Evolutionary conservation across 495 filamentous ascomycete genomes (phyloP).

Genomic region (Margaritispora aquatica): DNA sequence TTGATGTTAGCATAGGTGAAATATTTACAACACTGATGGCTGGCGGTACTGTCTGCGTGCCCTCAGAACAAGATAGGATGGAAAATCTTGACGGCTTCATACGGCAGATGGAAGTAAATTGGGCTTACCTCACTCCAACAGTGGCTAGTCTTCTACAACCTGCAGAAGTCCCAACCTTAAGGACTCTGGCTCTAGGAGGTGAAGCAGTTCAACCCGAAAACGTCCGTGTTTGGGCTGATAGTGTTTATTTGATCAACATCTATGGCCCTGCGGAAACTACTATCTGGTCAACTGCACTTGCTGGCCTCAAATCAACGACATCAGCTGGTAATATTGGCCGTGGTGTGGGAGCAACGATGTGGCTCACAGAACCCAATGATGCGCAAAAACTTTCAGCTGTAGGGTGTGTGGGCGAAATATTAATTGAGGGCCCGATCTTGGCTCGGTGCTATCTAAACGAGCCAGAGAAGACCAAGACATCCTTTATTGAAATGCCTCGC

Average conservation of each 20-base stretch:
- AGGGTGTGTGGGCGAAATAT: constrained; percentile 12
- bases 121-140: constrained; percentile 35
- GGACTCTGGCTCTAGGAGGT: constrained; percentile 41
- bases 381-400: constrained; percentile 6
- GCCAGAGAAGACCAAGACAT: background rate
- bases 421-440: constrained; percentile 8
- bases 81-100: constrained; percentile 32
- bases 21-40: constrained; percentile 72
- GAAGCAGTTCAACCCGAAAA: no score
- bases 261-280: background rate
- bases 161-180: constrained; percentile 37
- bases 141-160: constrained; percentile 35
- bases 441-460: constrained; percentile 37
- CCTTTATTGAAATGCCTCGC: background rate
- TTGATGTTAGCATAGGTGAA: constrained; percentile 80
- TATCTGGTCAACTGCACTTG: no score
- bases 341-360: background rate
- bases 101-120: constrained; percentile 31
- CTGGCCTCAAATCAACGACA: no score
- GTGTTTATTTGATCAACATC: constrained; percentile 43
- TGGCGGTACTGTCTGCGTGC: constrained; percentile 47
- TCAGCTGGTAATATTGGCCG: no score
- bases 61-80: constrained; percentile 33
- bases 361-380: constrained; percentile 7
- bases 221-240: constrained; percentile 31